Evolutionary conservation across 2,329 filamentous ascomycete genomes (phyloP).

Genomic region (Escovopsis sp.): DNA sequence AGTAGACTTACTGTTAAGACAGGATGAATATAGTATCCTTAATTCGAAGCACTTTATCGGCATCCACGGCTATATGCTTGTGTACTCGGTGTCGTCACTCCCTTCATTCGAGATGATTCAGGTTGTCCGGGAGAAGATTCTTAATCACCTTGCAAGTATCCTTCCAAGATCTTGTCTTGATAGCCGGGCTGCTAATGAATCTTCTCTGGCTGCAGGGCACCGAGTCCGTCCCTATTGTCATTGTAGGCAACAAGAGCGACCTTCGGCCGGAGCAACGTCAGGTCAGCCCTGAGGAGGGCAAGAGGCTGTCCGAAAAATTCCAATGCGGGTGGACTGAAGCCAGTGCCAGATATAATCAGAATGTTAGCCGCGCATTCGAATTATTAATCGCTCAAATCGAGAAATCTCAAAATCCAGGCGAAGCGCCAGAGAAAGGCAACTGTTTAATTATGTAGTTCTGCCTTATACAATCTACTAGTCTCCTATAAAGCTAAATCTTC

Average conservation of each 20-base stretch:
- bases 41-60: conserved; percentile 99
- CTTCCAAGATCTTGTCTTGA: too few species aligned
- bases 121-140: conserved; percentile 91
- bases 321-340: conserved; percentile 92
- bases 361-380: conserved; percentile 86
- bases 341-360: conserved; percentile 85
- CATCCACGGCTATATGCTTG: conserved; percentile 96
- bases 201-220: conserved; percentile 47
- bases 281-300: conserved; percentile 73
- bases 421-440: conserved; percentile 67
- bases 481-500: too few species aligned
- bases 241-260: conserved; percentile 96
- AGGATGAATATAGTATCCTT: conserved; percentile 97
- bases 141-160: conserved; percentile 71
- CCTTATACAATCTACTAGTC: too few species aligned
- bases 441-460: conserved; percentile 66
- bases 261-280: conserved; percentile 85
- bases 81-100: conserved; percentile 90
- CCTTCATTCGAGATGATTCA: conserved; percentile 96
- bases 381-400: conserved; percentile 90
- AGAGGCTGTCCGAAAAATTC: conserved; percentile 71
- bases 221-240: conserved; percentile 81
- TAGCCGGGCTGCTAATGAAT: too few species aligned
- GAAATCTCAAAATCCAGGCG: conserved; percentile 79
- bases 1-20: conserved; percentile 1